phyloP scores from a whole-genome alignment of 306 rosid species.

The barrel medic (Medicago truncatula) region MtrunA17r5.0-ANR NC_053045.1:58053501-58054000 shows the following conservation, averaged over 20 bases:
- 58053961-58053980: conserved; percentile 11
- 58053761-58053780: background rate
- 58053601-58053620: conserved; percentile 31
- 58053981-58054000: conserved; percentile 21
- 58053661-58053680: background rate
- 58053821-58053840: conserved; percentile 6
- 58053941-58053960: background rate
- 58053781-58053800: conserved; percentile 3
- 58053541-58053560: conserved; percentile 56
- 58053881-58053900: background rate
- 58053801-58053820: background rate
- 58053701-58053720: background rate
- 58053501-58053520: conserved; percentile 24
- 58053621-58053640: background rate
- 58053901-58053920: background rate
- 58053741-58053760: background rate
- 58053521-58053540: conserved; percentile 17
- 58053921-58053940: background rate
- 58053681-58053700: background rate
- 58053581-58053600: background rate
- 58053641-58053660: background rate
- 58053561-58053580: background rate
- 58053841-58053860: conserved; percentile 16
- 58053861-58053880: conserved; percentile 1
- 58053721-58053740: background rate